Evolutionary conservation across 2,329 filamentous ascomycete species (phyloP).

Genomic region (Clonostachys byssicola): DNA sequence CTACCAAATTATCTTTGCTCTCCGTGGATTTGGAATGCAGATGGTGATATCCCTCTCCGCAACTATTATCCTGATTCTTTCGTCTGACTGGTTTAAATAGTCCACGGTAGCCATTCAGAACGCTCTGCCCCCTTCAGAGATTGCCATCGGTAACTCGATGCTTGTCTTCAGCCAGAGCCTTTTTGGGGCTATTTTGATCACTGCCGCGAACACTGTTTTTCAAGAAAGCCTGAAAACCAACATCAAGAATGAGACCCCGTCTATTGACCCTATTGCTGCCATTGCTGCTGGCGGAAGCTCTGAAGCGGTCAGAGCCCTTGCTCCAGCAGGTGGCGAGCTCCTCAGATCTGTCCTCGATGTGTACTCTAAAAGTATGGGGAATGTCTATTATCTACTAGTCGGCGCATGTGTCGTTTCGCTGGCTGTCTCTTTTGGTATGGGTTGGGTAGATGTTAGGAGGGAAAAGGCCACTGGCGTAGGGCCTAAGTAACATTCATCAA

Average conservation of each 20-base stretch:
- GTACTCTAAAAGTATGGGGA: slow-evolving; percentile 2
- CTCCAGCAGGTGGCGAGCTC: slow-evolving; percentile 18
- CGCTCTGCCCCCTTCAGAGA: slow-evolving; percentile 1
- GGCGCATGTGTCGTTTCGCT: slow-evolving; percentile 2
- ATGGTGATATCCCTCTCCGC: slow-evolving; percentile 9
- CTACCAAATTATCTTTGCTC: slow-evolving; percentile 39
- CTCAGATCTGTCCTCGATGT: slow-evolving; percentile 2
- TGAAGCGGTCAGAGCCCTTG: slow-evolving; percentile 30
- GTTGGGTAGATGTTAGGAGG: slow-evolving; percentile 8
- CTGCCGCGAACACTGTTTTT: slow-evolving; percentile 11
- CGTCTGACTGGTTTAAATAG: background rate
- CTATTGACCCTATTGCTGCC: slow-evolving; percentile 2
- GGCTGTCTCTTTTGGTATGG: slow-evolving; percentile 6
- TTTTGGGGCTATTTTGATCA: slow-evolving; percentile 36
- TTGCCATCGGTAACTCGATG: slow-evolving; percentile 5
- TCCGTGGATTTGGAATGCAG: slow-evolving; percentile 35
- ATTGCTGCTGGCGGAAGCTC: slow-evolving; percentile 34
- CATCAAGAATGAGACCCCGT: slow-evolving; percentile 1
- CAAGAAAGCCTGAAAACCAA: background rate
- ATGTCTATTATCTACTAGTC: slow-evolving; percentile 7
- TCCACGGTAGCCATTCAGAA: slow-evolving; percentile 6
- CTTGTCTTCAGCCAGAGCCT: slow-evolving; percentile 32
- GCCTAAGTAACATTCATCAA: too few relatives aligned
- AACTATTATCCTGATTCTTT: background rate
- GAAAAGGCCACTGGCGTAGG: background rate